A percentile compares a stretch with the other conserved stretches of the same genome.
Conservation (phyloP, 2,329 filamentous ascomycete genomes). For the Exophiala calicioides region DNA sequence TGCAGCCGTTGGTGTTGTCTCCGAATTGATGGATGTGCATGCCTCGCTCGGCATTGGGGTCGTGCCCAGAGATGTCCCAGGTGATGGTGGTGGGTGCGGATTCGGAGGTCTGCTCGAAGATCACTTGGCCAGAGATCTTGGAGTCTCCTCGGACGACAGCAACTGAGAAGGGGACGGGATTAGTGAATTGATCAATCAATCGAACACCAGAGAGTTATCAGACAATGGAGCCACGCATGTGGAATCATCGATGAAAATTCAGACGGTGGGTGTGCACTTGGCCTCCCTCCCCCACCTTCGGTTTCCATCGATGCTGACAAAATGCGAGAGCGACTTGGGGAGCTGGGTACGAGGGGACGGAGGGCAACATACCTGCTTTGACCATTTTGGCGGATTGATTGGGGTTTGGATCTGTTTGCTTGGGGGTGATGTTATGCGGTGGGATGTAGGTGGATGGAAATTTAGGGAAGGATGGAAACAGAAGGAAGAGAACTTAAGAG, state of each 20-base stretch:
- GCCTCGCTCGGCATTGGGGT: conserved; percentile 92
- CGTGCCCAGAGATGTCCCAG: conserved; percentile 90
- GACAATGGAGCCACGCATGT: too few species aligned
- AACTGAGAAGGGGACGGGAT: too few species aligned
- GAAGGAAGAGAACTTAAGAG: conserved; percentile 8
- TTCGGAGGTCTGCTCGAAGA: conserved; percentile 91
- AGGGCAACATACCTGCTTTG: conserved; percentile 78
- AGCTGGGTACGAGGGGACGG: not conserved
- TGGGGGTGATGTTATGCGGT: conserved; percentile 1
- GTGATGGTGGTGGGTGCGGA: conserved; percentile 78
- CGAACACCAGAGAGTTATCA: too few species aligned
- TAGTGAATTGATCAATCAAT: too few species aligned
- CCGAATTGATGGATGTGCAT: conserved; percentile 99
- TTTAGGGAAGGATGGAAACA: conserved; percentile 16
- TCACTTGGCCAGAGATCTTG: conserved; percentile 89
- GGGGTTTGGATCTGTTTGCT: not conserved
- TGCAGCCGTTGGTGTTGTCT: conserved; percentile 99
- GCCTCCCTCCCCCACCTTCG: not conserved
- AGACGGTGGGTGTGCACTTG: too few species aligned
- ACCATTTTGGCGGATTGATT: conserved; percentile 78
- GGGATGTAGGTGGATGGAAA: conserved; percentile 2
- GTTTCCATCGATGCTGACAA: conserved; percentile 19
- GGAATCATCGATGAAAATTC: too few species aligned
- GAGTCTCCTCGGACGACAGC: conserved; percentile 97
- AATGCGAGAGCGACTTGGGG: not conserved